Percentiles rank a stretch among this genome's conserved stretches.
Conservation (phyloP, 768 basidiomycete species). For the Mycena filopes region DNA sequence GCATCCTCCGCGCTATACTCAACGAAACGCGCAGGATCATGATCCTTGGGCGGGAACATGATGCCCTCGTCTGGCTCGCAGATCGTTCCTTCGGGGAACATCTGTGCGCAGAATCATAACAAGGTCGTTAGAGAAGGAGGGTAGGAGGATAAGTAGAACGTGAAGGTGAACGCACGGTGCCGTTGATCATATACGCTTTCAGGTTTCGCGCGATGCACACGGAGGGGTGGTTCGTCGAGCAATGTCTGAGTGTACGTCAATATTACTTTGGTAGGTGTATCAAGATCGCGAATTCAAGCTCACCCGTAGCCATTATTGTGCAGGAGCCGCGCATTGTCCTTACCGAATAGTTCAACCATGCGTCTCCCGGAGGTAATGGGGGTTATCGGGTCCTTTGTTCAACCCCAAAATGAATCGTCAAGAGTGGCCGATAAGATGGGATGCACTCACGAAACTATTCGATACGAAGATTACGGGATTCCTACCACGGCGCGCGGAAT, state of each 20-base stretch:
- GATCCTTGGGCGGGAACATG: conserved; percentile 24
- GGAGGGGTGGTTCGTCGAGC: conserved; percentile 28
- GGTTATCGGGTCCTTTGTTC: conserved; percentile 24
- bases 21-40: background rate
- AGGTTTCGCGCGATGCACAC: conserved; percentile 19
- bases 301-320: conserved; percentile 27
- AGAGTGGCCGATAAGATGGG: background rate
- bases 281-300: background rate
- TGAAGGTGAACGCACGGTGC: conserved; percentile 10
- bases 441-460: conserved; percentile 24
- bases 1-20: conserved; percentile 1
- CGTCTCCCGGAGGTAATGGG: conserved; percentile 21
- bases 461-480: conserved; percentile 29
- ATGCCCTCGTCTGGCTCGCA: conserved; percentile 29
- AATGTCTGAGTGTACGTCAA: conserved; percentile 10
- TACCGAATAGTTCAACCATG: conserved; percentile 25
- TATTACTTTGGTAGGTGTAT: background rate
- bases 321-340: conserved; percentile 25
- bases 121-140: background rate
- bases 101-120: too few relatives aligned
- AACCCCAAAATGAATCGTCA: background rate
- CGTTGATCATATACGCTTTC: conserved; percentile 21
- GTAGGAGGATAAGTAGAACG: background rate
- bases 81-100: conserved; percentile 23
- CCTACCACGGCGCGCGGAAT: too few relatives aligned